A percentile compares a stretch with the other conserved stretches of the same genome.
phyloP scores from a whole-genome alignment of 805 yeast species.

The Wickerhamiella brachini region DNA sequence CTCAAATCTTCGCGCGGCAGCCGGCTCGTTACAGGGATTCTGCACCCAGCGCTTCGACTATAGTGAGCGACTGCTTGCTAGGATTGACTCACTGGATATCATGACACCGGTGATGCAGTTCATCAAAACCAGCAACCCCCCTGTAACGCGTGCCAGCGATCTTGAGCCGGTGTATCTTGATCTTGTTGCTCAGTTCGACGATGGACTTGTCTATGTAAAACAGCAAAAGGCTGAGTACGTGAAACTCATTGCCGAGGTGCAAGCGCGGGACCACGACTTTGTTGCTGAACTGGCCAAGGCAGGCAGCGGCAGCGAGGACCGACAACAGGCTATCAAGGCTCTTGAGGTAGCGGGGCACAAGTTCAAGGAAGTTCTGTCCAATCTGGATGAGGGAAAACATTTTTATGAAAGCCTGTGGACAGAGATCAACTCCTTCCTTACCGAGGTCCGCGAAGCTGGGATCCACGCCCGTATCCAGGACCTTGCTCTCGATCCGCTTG shows the following conservation, averaged over 20 bases:
- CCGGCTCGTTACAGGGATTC: conserved; percentile 1
- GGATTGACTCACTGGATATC: conserved; percentile 1
- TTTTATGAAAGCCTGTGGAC: conserved; percentile 52
- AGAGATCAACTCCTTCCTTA: conserved; percentile 35
- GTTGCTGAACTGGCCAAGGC: conserved; percentile 27
- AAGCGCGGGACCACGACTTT: conserved; percentile 26
- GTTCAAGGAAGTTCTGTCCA: conserved; percentile 42
- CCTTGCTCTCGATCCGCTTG: not conserved
- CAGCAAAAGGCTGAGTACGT: conserved; percentile 45
- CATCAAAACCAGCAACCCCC: not conserved
- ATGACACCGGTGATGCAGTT: conserved; percentile 2
- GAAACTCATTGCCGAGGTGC: conserved; percentile 33
- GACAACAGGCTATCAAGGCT: conserved; percentile 38
- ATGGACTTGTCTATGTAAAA: conserved; percentile 26
- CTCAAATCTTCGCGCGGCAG: not conserved
- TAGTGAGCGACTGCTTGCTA: not conserved
- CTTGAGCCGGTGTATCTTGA: conserved; percentile 9
- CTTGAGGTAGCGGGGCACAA: conserved; percentile 38
- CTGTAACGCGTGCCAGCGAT: conserved; percentile 5
- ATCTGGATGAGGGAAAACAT: conserved; percentile 51
- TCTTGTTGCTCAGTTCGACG: conserved; percentile 5
- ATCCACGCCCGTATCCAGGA: not conserved
- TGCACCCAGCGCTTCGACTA: not conserved
- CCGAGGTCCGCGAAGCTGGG: not conserved
- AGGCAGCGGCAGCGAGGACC: conserved; percentile 25